Conservation (phyloP, 805 yeast species). For the Candida palmyrensis region DNA sequence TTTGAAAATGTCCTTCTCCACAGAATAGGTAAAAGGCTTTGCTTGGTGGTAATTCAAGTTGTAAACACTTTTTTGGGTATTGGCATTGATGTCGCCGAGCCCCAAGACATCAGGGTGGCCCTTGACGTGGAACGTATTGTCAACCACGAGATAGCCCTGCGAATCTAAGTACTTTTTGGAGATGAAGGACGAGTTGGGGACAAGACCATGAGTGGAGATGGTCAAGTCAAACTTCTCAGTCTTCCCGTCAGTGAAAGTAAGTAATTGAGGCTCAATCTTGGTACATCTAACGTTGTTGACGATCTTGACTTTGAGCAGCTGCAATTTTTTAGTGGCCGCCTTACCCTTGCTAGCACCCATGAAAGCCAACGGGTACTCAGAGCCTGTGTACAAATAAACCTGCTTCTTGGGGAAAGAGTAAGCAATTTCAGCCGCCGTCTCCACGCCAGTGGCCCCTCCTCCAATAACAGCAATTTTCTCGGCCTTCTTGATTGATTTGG, state of each 20-base stretch:
- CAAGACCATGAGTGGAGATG: conserved; percentile 16
- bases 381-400: conserved; percentile 23
- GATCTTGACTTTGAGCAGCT: conserved; percentile 15
- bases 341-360: conserved; percentile 11
- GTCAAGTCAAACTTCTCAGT: conserved; percentile 21
- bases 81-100: conserved; percentile 28
- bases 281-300: conserved; percentile 12
- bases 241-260: conserved; percentile 14
- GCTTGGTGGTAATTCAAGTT: conserved; percentile 21
- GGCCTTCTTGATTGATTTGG: conserved; percentile 14
- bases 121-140: conserved; percentile 19
- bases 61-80: conserved; percentile 15
- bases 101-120: conserved; percentile 24
- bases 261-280: conserved; percentile 4
- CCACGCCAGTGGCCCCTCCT: conserved; percentile 35
- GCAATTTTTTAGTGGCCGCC: conserved; percentile 12
- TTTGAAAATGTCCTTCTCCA: conserved; percentile 11
- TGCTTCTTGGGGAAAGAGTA: conserved; percentile 7
- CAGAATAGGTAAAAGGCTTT: conserved; percentile 9
- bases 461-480: conserved; percentile 30
- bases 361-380: conserved; percentile 11
- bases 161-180: conserved; percentile 16
- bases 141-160: conserved; percentile 23
- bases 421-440: conserved; percentile 32
- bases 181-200: conserved; percentile 30